Base-by-base conservation (phyloP, 352 stramenopile genomes). In the Achlya hypogyna region DNA sequence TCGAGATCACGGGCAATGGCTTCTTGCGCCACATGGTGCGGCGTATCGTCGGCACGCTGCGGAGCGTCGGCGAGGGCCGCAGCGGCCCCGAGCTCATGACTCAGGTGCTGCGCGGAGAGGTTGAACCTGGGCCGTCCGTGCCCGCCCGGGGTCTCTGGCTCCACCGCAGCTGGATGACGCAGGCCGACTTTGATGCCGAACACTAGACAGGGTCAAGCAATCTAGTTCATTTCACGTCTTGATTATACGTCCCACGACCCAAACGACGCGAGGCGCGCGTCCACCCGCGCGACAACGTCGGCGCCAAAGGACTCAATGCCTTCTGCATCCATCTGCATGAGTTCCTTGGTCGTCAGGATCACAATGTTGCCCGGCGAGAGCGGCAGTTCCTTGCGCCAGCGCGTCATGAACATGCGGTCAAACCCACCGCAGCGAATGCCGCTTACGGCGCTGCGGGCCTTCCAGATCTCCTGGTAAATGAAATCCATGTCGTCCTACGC, bases 11-110 rank as follows among this genome's bases (percentile, higher is more conserved):
- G 42, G 86, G 84, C 28, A 93, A 87, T 49, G 86, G 86, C 4
- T 95, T 95, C 62, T 68, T 95, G n/a, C 72, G 86, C 14, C 86
- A 95, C 72, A 95, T 95, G 86, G 82, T 95, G 67, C 82, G 86
- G 10, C 82, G 86, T 5, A 95, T 95, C 69, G 76, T 95, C 14
- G 86, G 86, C 47, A 95, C 82, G 6, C 54, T 89, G 42, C 81
- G 86, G 9, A 82, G 77, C 4, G 91, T 95, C 69, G 84, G 74
- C n/a, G 84, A 93, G 75, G 84, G 86, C 10, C 78, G 75, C 3
- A 75, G 81, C 28, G 74, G 78, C 3, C 72, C 78, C 3, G 76
- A 34, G 16, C 75, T 72, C 56, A 87, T 93, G 75, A 74, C 86
- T 53, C 71, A 88, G n/a, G 81, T 95, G 23, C 70, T 95, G 0